A percentile compares a stretch with the other conserved stretches of the same genome.
These are phyloP conservation scores for Cladophialophora psammophila DNA, from an alignment of 2,329 filamentous ascomycete species.

Conservation along the genomic window DNA sequence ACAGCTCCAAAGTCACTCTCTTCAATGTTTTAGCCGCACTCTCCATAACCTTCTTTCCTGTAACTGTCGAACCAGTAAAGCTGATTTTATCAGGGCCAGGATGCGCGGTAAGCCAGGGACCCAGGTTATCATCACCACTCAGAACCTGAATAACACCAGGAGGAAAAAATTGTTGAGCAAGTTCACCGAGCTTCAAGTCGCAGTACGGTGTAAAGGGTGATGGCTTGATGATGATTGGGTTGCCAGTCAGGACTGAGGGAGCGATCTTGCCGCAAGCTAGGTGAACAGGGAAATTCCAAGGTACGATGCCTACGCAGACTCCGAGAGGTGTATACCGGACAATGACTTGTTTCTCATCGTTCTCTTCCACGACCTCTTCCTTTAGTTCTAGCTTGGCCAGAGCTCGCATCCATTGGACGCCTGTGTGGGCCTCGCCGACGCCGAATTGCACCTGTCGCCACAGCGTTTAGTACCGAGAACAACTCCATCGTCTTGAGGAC, in stretches of 20 bases:
- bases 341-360: conserved; percentile 38
- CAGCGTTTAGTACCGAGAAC: background rate
- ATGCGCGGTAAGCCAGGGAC: conserved; percentile 66
- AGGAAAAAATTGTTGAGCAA: conserved; percentile 65
- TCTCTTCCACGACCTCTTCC: conserved; percentile 37
- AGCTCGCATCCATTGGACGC: conserved; percentile 34
- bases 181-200: conserved; percentile 65
- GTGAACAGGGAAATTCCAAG: conserved; percentile 63
- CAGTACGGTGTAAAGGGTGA: conserved; percentile 62
- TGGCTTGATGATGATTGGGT: conserved; percentile 65
- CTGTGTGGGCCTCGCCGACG: conserved; percentile 31
- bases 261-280: conserved; percentile 60
- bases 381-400: conserved; percentile 35
- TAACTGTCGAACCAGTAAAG: conserved; percentile 68
- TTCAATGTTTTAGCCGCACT: conserved; percentile 65
- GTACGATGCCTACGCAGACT: conserved; percentile 62
- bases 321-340: conserved; percentile 51
- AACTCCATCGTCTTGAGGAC: background rate
- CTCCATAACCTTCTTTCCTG: conserved; percentile 68
- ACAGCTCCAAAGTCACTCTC: conserved; percentile 66
- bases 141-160: conserved; percentile 69
- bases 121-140: conserved; percentile 67
- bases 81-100: conserved; percentile 67
- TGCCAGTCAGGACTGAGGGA: conserved; percentile 60
- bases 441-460: conserved; percentile 36